phyloP scores from a whole-genome alignment of 352 stramenopile species.

The Phytophthora ohioensis region DNA sequence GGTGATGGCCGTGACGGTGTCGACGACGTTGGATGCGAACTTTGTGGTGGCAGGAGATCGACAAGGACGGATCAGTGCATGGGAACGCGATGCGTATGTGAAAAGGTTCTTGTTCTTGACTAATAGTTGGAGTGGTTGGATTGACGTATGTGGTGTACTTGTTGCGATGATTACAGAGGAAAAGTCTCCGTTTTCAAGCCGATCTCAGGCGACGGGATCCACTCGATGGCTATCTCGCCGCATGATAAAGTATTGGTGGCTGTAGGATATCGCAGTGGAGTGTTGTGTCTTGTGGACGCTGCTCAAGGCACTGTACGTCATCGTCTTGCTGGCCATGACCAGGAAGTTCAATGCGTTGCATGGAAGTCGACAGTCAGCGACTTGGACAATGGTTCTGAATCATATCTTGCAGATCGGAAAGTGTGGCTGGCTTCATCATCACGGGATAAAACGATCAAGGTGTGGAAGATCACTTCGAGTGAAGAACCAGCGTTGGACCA shows the following conservation, averaged over 20 bases:
- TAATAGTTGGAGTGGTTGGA: not conserved
- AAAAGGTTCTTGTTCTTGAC: not conserved
- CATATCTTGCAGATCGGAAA: not conserved
- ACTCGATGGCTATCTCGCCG: slow-evolving; percentile 62
- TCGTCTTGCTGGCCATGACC: slow-evolving; percentile 69
- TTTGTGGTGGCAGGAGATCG: slow-evolving; percentile 71
- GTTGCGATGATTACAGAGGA: slow-evolving; percentile 35
- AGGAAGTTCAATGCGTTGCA: slow-evolving; percentile 70
- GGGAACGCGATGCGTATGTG: slow-evolving; percentile 66
- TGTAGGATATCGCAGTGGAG: slow-evolving; percentile 76
- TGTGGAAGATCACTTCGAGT: slow-evolving; percentile 49
- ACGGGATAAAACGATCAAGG: slow-evolving; percentile 73
- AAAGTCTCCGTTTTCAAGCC: slow-evolving; percentile 55
- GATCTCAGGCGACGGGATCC: slow-evolving; percentile 62
- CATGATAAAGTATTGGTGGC: slow-evolving; percentile 63
- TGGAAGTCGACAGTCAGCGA: slow-evolving; percentile 43
- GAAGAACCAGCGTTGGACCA: slow-evolving; percentile 39
- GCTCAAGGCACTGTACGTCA: slow-evolving; percentile 41
- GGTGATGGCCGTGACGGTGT: slow-evolving; percentile 59
- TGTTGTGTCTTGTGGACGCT: slow-evolving; percentile 66
- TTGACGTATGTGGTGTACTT: slow-evolving; percentile 13
- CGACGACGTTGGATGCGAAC: slow-evolving; percentile 37
- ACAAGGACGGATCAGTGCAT: slow-evolving; percentile 64
- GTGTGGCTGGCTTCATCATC: slow-evolving; percentile 72
- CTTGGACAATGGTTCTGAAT: not conserved